Base-by-base conservation (phyloP, 129 eudicot genomes). In the Centella asiatica region DNA sequence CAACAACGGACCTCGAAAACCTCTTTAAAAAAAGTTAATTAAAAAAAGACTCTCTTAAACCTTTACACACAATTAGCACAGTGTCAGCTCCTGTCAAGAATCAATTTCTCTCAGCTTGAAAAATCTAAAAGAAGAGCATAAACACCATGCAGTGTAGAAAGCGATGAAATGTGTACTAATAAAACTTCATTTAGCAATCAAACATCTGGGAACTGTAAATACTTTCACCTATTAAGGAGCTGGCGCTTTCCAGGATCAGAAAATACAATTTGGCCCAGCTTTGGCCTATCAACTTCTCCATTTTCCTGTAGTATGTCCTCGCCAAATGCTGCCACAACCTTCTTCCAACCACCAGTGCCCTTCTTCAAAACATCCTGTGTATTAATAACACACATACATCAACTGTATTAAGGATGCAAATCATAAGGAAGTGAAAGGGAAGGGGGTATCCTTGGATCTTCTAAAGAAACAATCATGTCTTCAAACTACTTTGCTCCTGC, bases 201-300 rank as follows among this genome's bases (percentile, higher is more conserved):
- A 42, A 42, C 47, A 42, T 42, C 47, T n/a, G 15, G 19, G 57
- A 12, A 49, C 10, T 11, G 17, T 17, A 69, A 49, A 2, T 10
- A 19, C 17, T 24, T 25, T 42, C 80, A 92, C 99, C 95, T 76
- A 75, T 87, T 92, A 46, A 92, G 96, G 65, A 87, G 90, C 78
- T 92, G 95, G 29, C 63, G 63, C 40, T 58, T 58, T 24, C 42
- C 63, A 6, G 25, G 46, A 34, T 58, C 63, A 33, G 63, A 33
- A 34, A 58, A 58, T 27, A 58, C 63, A 36, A 93, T 82, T 51
- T 75, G 81, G n/a, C 99, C 96, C 47, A 92, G 74, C 66, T 92
- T 87, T 9, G 81, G 81, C 25, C 99, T 72, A 76, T 92, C 99
- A 45, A 92, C 96, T 73, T 92, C 99, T 60, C 96, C 96, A 72